Percentiles rank a stretch among this genome's conserved stretches.
phyloP scores from a whole-genome alignment of 176 grass and related monocot genomes.

The Stipa capillata region DNA sequence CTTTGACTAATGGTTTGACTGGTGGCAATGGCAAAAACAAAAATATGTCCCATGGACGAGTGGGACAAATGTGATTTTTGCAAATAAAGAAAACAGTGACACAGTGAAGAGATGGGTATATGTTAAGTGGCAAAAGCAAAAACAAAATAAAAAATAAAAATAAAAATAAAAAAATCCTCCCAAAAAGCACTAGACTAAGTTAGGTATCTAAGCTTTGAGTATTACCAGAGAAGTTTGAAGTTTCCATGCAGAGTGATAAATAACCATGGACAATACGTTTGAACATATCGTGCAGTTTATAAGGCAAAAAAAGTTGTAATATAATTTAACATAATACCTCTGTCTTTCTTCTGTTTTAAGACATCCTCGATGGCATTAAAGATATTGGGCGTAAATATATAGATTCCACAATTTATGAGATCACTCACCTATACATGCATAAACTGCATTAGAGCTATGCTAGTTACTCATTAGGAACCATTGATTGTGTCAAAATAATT shows the following conservation, averaged over 20 bases:
- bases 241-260: background rate
- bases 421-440: constrained; percentile 75
- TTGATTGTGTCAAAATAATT: background rate
- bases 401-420: constrained; percentile 95
- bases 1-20: background rate
- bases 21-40: background rate
- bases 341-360: constrained; percentile 76
- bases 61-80: background rate
- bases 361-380: constrained; percentile 86
- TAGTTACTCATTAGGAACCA: background rate
- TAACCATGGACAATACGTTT: background rate
- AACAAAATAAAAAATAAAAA: no score
- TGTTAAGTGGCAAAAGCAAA: background rate
- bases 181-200: no score
- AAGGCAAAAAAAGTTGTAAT: background rate
- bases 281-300: background rate
- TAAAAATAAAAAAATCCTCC: no score
- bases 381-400: constrained; percentile 97
- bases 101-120: background rate
- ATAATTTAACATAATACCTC: constrained; percentile 42
- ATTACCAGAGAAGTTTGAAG: background rate
- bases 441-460: constrained; percentile 16
- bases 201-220: background rate
- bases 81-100: background rate
- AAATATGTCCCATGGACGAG: background rate